Evolutionary conservation across 805 yeast species (phyloP).

Genomic region (Schwanniomyces polymorphus): DNA sequence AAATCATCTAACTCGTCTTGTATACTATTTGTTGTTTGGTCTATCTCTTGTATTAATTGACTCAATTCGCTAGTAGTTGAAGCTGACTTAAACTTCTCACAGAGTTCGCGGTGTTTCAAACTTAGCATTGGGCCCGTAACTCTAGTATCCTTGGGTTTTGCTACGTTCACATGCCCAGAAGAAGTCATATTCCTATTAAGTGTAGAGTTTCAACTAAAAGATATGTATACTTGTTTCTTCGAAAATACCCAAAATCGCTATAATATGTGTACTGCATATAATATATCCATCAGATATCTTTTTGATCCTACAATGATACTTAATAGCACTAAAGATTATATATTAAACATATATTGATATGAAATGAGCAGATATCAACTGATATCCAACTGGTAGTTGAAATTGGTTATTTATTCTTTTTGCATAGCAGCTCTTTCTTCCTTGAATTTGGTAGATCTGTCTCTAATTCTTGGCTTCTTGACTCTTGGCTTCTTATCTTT

Average conservation of each 20-base stretch:
- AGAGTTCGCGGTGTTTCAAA: conserved; percentile 5
- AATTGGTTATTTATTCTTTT: neutral
- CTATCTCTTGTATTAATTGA: conserved; percentile 26
- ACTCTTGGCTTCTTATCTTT: conserved; percentile 35
- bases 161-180: neutral
- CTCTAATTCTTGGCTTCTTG: conserved; percentile 61
- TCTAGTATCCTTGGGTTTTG: conserved; percentile 1
- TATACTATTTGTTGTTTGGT: conserved; percentile 18
- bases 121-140: neutral
- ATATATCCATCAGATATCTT: too few species aligned
- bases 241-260: neutral
- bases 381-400: too few species aligned
- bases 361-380: too few species aligned
- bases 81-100: conserved; percentile 18
- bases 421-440: conserved; percentile 11
- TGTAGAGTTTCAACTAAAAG: neutral
- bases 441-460: conserved; percentile 53
- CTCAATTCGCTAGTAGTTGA: conserved; percentile 27
- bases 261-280: neutral
- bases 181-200: conserved; percentile 1
- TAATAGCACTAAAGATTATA: neutral
- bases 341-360: neutral
- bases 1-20: conserved; percentile 27
- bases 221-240: neutral
- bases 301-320: too few species aligned